Base-by-base conservation (phyloP, 2,329 filamentous ascomycete species). In the Neofusicoccum sp. region DNA sequence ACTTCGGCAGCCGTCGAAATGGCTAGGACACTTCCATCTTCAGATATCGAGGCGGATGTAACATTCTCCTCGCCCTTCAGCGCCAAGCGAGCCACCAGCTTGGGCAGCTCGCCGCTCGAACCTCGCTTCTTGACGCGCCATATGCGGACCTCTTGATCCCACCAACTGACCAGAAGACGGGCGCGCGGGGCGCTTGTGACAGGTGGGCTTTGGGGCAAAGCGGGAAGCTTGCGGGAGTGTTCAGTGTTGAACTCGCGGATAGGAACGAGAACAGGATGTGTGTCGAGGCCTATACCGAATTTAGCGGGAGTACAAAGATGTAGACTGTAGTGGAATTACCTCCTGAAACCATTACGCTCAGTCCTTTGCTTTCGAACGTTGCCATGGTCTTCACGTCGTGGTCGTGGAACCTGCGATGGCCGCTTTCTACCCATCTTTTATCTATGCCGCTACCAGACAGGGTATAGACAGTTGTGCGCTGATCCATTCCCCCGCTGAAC, bases 371-470 rank as follows among this genome's bases (percentile, higher is more conserved):
- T 74, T 99, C 95, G 65, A 93, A 98, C 0, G 90, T 87, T 34
- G 92, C 90, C 86, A 98, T 90, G 1, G 91, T 86, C 78, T 98
- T 98, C 69, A 98, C 92, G 77, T 99, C 95, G 74, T 98, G 93
- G 47, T 89, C 86, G 71, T 99, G 95, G 71, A 93, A 93, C 70
- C 91, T 84, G 66, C 90, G 84, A 71, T 96, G 91, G 75, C 86
- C 89, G n/a, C 91, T 82, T 74, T 95, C 93, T 62, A 85, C 85
- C 95, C 95, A 99, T 70, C 82, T 61, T 69, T 75, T 49, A 69
- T 74, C 65, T 43, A 54, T 47, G 12, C 43, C 16, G 54, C 59
- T 71, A 47, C 49, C 82, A 14, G 48, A 54, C 66, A 87, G 86
- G 73, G 87, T 89, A 78, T 96, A 96, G 47, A 93, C 80, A 5